Conservation (phyloP, 148 eudicot genomes). For the Limonium bicolor region DNA sequence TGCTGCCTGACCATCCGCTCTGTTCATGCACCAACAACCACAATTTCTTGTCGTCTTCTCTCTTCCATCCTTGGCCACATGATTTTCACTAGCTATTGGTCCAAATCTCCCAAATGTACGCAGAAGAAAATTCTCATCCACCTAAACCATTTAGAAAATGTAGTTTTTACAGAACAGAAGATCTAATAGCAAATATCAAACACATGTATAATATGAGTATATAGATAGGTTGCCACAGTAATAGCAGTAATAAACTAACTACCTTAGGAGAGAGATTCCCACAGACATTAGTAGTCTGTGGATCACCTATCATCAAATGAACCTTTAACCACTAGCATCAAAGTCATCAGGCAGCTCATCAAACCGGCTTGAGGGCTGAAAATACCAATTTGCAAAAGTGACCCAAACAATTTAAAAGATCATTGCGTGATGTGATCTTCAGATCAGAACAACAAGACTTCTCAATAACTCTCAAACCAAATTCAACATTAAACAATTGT, state of each 20-base stretch:
- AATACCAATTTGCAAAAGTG: conserved; percentile 5
- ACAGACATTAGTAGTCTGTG: conserved; percentile 92
- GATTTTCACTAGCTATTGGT: conserved; percentile 92
- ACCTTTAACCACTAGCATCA: conserved; percentile 85
- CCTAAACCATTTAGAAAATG: conserved; percentile 50
- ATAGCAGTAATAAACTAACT: too few species aligned
- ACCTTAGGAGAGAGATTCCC: conserved; percentile 97
- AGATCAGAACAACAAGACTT: too few species aligned
- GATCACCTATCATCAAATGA: conserved; percentile 99
- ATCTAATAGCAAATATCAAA: too few species aligned
- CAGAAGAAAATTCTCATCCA: conserved; percentile 93
- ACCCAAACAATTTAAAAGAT: too few species aligned
- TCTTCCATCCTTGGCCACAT: conserved; percentile 99
- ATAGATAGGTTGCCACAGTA: too few species aligned
- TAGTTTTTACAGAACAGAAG: too few species aligned
- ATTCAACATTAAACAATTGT: too few species aligned
- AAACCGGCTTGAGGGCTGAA: conserved; percentile 61
- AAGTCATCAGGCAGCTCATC: conserved; percentile 91
- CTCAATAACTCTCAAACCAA: too few species aligned
- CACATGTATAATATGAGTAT: too few species aligned
- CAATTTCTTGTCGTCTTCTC: conserved; percentile 96
- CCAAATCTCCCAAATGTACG: conserved; percentile 98
- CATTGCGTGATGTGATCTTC: too few species aligned
- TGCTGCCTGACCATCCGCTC: conserved; percentile 97
- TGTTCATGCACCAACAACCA: conserved; percentile 97